A percentile compares a stretch with the other conserved stretches of the same genome.
Conservation (phyloP, 164 flowering plant species). For the Sextonia rubra region DNA sequence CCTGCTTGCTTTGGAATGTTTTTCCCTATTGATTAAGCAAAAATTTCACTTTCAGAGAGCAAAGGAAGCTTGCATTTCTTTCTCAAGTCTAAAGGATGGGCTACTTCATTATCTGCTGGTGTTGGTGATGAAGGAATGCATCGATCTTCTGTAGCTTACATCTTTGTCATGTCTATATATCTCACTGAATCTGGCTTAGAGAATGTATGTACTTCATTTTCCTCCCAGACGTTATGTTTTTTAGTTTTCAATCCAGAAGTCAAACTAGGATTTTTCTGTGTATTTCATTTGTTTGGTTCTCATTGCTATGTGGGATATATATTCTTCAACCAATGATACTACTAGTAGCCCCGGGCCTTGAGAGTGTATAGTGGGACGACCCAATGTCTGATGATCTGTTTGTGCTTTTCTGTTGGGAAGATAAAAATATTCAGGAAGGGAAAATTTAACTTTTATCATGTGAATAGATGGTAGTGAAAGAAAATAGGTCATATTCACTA, state of each 20-base stretch:
- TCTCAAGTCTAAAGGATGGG: slow-evolving; percentile 86
- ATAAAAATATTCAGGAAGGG: too few relatives aligned
- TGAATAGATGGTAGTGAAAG: too few relatives aligned
- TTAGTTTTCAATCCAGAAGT: too few relatives aligned
- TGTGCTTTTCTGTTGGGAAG: too few relatives aligned
- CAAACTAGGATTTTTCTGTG: background rate
- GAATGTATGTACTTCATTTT: slow-evolving; percentile 39
- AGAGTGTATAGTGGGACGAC: too few relatives aligned
- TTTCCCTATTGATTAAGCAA: background rate
- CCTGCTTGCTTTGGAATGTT: background rate
- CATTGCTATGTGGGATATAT: too few relatives aligned
- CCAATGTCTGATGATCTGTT: too few relatives aligned
- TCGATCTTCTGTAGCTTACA: slow-evolving; percentile 74
- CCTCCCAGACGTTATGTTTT: background rate
- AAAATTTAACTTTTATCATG: too few relatives aligned
- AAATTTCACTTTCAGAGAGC: slow-evolving; percentile 63
- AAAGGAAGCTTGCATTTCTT: slow-evolving; percentile 80
- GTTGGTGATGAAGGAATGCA: slow-evolving; percentile 91
- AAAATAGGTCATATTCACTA: too few relatives aligned
- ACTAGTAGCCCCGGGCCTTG: too few relatives aligned
- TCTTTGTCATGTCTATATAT: slow-evolving; percentile 76
- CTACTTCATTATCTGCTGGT: slow-evolving; percentile 91
- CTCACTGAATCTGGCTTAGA: slow-evolving; percentile 87
- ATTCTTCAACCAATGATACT: too few relatives aligned
- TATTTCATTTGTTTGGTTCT: background rate